phyloP scores from a whole-genome alignment of 768 basidiomycete genomes.

The Hericium alpestre region DNA sequence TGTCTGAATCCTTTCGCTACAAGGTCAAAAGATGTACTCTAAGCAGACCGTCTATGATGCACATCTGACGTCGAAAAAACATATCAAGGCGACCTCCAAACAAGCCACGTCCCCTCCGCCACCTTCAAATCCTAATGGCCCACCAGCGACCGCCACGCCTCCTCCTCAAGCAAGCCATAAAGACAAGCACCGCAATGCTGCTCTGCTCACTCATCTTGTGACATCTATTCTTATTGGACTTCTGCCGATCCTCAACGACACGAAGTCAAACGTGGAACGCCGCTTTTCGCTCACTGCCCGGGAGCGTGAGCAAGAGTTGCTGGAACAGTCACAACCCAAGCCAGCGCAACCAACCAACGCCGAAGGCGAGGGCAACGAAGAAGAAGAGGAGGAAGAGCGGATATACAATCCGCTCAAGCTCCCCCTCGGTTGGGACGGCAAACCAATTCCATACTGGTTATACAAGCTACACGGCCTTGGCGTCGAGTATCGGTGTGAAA shows the following conservation, averaged over 20 bases:
- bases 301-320: slow-evolving; percentile 88
- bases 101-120: slow-evolving; percentile 40
- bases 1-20: background rate
- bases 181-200: slow-evolving; percentile 51
- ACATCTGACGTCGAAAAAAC: slow-evolving; percentile 91
- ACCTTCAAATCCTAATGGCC: slow-evolving; percentile 51
- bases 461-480: slow-evolving; percentile 97
- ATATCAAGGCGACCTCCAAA: slow-evolving; percentile 80
- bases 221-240: slow-evolving; percentile 59
- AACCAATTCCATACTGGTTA: slow-evolving; percentile 97
- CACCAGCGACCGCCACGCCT: slow-evolving; percentile 22
- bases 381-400: slow-evolving; percentile 90
- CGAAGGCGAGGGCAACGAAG: slow-evolving; percentile 37
- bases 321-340: slow-evolving; percentile 55
- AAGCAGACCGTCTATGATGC: slow-evolving; percentile 98
- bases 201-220: slow-evolving; percentile 60
- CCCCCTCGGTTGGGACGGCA: slow-evolving; percentile 96
- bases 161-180: slow-evolving; percentile 22
- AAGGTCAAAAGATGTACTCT: slow-evolving; percentile 90
- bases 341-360: slow-evolving; percentile 33
- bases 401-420: slow-evolving; percentile 98
- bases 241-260: slow-evolving; percentile 64
- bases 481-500: slow-evolving; percentile 96
- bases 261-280: slow-evolving; percentile 93
- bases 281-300: slow-evolving; percentile 94